These are phyloP conservation scores for Magnaporthiopsis incrustans DNA, from an alignment of 2,329 filamentous ascomycete species.

Conservation along the genomic window DNA sequence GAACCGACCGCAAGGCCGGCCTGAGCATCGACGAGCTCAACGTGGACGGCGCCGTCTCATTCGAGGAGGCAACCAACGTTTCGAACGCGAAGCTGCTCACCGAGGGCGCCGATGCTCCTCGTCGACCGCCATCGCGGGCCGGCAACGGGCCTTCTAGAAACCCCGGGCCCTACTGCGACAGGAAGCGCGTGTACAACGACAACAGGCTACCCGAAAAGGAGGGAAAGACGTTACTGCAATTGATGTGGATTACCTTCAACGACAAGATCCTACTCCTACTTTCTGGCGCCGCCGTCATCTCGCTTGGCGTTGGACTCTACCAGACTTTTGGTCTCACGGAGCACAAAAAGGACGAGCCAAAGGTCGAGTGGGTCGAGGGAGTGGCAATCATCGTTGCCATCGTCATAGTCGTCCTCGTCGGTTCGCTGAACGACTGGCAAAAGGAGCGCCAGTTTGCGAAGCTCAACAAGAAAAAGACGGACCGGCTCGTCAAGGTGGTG, in stretches of 20 bases:
- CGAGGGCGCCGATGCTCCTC: slow-evolving; percentile 21
- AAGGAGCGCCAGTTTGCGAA: slow-evolving; percentile 4
- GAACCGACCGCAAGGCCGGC: slow-evolving; percentile 63
- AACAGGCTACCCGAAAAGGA: slow-evolving; percentile 69
- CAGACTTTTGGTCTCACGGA: slow-evolving; percentile 55
- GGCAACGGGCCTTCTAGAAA: no score
- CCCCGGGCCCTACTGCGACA: slow-evolving; percentile 43
- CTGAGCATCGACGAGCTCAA: slow-evolving; percentile 67
- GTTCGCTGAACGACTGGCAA: slow-evolving; percentile 55
- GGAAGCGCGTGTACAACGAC: slow-evolving; percentile 63
- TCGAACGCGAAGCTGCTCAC: slow-evolving; percentile 18
- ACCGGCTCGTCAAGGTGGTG: slow-evolving; percentile 53
- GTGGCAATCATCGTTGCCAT: slow-evolving; percentile 70
- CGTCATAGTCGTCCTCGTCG: slow-evolving; percentile 51
- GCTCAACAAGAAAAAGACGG: slow-evolving; percentile 41
- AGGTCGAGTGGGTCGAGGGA: slow-evolving; percentile 73
- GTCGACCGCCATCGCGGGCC: slow-evolving; percentile 10
- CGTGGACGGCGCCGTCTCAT: slow-evolving; percentile 59
- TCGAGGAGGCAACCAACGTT: slow-evolving; percentile 55
- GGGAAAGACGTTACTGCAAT: slow-evolving; percentile 61
- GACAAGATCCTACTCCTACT: slow-evolving; percentile 73
- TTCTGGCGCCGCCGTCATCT: slow-evolving; percentile 62
- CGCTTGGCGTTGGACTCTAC: slow-evolving; percentile 66
- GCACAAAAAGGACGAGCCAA: slow-evolving; percentile 41
- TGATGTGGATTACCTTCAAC: slow-evolving; percentile 79